Percentiles rank a stretch among this genome's conserved stretches.
These are phyloP conservation scores for Atkinsonella texensis DNA, from an alignment of 2,329 filamentous ascomycete genomes.

Conservation along the genomic window DNA sequence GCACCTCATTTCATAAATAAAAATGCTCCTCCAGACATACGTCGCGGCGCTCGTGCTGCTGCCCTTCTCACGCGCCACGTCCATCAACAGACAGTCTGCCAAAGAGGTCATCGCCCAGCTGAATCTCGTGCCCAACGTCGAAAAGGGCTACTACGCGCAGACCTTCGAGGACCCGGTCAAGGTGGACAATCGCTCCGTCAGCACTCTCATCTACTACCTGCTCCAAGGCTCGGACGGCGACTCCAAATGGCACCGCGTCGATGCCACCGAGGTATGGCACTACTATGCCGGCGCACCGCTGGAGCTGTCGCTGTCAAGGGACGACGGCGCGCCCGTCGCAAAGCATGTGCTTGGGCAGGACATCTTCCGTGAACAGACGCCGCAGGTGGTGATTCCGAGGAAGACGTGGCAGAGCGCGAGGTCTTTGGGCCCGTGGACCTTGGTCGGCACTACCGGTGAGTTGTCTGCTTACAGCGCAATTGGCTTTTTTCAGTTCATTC, in stretches of 20 bases:
- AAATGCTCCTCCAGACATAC: neutral
- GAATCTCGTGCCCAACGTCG: conserved; percentile 28
- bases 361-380: conserved; percentile 26
- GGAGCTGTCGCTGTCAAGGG: conserved; percentile 27
- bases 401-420: conserved; percentile 32
- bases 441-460: conserved; percentile 25
- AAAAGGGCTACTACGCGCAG: conserved; percentile 38
- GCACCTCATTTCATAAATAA: neutral
- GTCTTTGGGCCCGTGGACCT: conserved; percentile 27
- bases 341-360: conserved; percentile 26
- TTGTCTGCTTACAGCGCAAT: neutral
- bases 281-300: conserved; percentile 41
- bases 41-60: neutral
- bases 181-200: conserved; percentile 25
- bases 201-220: conserved; percentile 41
- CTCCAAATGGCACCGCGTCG: conserved; percentile 36
- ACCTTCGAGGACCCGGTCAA: conserved; percentile 29
- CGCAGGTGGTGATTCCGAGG: conserved; percentile 30
- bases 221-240: conserved; percentile 28
- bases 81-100: conserved; percentile 13
- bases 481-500: neutral
- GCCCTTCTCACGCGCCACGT: neutral
- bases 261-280: conserved; percentile 40
- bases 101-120: conserved; percentile 30
- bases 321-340: conserved; percentile 23